These are phyloP conservation scores for Eutypella sp. DNA, from an alignment of 2,329 filamentous ascomycete species.

Conservation along the genomic window DNA sequence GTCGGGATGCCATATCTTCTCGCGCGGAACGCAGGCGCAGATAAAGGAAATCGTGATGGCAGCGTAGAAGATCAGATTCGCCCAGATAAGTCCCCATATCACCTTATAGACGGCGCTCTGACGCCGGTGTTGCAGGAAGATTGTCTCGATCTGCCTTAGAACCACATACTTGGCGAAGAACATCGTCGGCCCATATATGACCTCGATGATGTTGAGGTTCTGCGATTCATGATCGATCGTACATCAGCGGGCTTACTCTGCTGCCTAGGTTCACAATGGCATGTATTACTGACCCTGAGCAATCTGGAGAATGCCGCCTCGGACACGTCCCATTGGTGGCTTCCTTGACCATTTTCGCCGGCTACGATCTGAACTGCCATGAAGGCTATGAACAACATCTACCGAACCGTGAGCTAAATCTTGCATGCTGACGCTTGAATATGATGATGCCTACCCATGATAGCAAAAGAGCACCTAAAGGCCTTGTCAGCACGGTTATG, in stretches of 20 bases:
- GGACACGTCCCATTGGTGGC: background rate
- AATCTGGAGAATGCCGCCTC: background rate
- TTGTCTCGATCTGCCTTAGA: slow-evolving; percentile 6
- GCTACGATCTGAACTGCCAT: background rate
- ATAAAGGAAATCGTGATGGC: slow-evolving; percentile 3
- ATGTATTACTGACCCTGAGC: background rate
- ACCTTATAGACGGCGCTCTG: background rate
- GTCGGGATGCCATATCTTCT: slow-evolving; percentile 3
- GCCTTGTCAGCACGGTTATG: background rate
- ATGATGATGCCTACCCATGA: background rate
- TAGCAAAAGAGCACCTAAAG: background rate
- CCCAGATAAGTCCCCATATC: slow-evolving; percentile 6
- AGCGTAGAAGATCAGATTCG: slow-evolving; percentile 5
- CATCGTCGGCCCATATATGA: slow-evolving; percentile 6
- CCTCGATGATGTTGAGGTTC: slow-evolving; percentile 4
- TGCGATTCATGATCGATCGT: background rate
- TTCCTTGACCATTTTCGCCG: background rate
- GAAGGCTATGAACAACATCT: background rate
- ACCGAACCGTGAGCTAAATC: background rate
- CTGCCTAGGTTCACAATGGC: background rate
- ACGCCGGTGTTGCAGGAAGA: slow-evolving; percentile 6
- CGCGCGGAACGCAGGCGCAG: slow-evolving; percentile 4
- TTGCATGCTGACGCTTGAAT: background rate
- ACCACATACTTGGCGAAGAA: slow-evolving; percentile 8
- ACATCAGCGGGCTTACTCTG: background rate